Evolutionary conservation across 176 grass and related monocot genomes (phyloP).

Genomic region (Stipa capillata): DNA sequence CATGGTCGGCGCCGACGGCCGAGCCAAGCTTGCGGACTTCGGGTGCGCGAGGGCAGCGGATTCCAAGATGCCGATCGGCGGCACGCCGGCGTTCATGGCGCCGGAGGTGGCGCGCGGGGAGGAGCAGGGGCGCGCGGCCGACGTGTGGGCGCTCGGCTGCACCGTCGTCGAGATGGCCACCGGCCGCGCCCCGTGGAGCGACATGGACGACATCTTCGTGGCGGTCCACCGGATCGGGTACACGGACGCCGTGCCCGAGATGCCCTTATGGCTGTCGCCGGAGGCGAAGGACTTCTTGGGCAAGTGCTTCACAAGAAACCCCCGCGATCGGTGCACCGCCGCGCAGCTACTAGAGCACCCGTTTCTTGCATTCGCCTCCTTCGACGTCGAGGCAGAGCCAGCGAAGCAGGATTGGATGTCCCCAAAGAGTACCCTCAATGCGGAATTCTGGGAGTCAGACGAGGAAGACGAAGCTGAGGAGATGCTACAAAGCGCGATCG

Average conservation of each 20-base stretch:
- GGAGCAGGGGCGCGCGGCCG: constrained; percentile 37
- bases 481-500: neutral
- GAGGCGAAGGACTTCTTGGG: constrained; percentile 51
- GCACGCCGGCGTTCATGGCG: constrained; percentile 76
- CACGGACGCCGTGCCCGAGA: constrained; percentile 30
- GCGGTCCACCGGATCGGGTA: constrained; percentile 60
- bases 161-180: constrained; percentile 65
- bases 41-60: constrained; percentile 25
- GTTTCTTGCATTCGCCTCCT: constrained; percentile 24
- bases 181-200: constrained; percentile 40
- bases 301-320: constrained; percentile 41
- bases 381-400: constrained; percentile 24
- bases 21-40: constrained; percentile 56
- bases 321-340: constrained; percentile 25
- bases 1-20: constrained; percentile 40
- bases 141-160: constrained; percentile 74
- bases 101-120: constrained; percentile 71
- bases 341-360: constrained; percentile 43
- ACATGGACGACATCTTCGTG: constrained; percentile 20
- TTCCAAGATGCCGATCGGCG: constrained; percentile 15
- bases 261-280: constrained; percentile 28
- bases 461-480: constrained; percentile 9
- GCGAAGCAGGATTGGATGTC: constrained; percentile 36
- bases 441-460: constrained; percentile 39
- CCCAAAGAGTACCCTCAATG: constrained; percentile 50